Percentiles rank a stretch among this genome's conserved stretches.
phyloP scores from a whole-genome alignment of 2,329 filamentous ascomycete species.

The Xylariaceae sp. region DNA sequence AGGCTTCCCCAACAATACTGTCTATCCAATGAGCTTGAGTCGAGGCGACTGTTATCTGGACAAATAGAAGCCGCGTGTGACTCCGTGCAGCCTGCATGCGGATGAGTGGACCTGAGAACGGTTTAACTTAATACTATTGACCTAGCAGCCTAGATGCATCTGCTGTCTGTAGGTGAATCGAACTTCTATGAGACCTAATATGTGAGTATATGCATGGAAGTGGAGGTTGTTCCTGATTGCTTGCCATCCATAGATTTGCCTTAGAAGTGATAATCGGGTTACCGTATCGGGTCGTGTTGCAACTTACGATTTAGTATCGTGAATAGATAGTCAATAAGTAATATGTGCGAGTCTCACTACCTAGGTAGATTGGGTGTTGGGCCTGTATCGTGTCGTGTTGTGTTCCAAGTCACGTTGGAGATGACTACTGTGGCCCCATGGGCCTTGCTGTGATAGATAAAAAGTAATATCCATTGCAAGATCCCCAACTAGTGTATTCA shows the following conservation, averaged over 20 bases:
- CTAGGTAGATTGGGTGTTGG: background rate
- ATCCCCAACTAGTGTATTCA: too few species aligned
- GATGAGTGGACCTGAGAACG: conserved; percentile 12
- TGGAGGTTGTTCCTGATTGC: conserved; percentile 7
- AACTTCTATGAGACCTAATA: too few species aligned
- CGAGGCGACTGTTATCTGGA: conserved; percentile 10
- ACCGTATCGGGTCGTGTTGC: conserved; percentile 2
- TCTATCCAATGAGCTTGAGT: conserved; percentile 8
- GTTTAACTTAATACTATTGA: background rate
- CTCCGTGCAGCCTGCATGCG: conserved; percentile 2
- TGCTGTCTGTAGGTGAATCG: conserved; percentile 5
- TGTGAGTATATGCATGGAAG: conserved; percentile 12
- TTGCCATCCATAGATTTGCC: conserved; percentile 10
- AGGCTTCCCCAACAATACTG: background rate
- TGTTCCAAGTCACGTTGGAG: too few species aligned
- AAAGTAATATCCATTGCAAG: too few species aligned
- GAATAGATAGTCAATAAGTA: too few species aligned
- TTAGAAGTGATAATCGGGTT: background rate
- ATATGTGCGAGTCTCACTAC: background rate
- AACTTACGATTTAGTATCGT: background rate
- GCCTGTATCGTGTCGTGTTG: background rate
- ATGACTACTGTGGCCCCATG: too few species aligned
- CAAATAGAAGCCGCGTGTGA: conserved; percentile 10
- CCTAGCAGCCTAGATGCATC: too few species aligned
- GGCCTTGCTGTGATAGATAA: too few species aligned